Evolutionary conservation across 106 monocot genomes (phyloP), one percentile per base, ranked within the genome.

Genomic region (Acorus calamus): DNA sequence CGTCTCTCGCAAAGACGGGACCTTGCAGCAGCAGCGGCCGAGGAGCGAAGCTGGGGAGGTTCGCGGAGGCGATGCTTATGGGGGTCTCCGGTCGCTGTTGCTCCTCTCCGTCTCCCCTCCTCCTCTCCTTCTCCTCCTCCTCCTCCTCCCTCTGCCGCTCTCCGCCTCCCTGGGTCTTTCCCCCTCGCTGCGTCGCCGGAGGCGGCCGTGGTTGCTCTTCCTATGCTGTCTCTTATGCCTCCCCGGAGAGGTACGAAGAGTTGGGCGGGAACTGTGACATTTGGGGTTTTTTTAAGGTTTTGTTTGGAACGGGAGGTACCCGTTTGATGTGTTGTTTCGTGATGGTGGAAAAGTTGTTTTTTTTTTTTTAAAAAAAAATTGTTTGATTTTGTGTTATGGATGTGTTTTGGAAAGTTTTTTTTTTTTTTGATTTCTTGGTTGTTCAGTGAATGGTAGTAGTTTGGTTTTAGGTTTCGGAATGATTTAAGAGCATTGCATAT

Each of bases 1-100:
- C 28, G 28, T 28, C 41, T 46, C 42, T 3, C 14, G 14, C 65
- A 69, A 66, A 69, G 42, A 70, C 76, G 71, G 77, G 66, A 28
- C 56, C 68, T 49, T 52, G 65, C 57, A 46, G 47, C 69, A 52
- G 44, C 52, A 9, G 63, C 68, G 52, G 54, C 67, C 65, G 76
- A 10, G 59, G 56, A 2, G 67, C 46, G 14, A 64, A 64, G 68
- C 59, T 76, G 70, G 70, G 74, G 66, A 57, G 76, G 51, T 57
- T 70, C 14, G 62, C 66, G 7, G 64, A 56, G 14, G 60, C 66
- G 56, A 77, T 82, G 8, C 10, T 59, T 53, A 55, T 55, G 64
- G 60, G 65, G 3, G 47, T 70, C 28, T 63, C 73, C 51, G 46
- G 63, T 47, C 51, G 42, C 10, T 3, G 63, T 7, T 14, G 55